These are phyloP conservation scores for Pleurozium schreberi DNA, from an alignment of 225 moss, liverwort and hornwort genomes.

Conservation along the genomic window DNA sequence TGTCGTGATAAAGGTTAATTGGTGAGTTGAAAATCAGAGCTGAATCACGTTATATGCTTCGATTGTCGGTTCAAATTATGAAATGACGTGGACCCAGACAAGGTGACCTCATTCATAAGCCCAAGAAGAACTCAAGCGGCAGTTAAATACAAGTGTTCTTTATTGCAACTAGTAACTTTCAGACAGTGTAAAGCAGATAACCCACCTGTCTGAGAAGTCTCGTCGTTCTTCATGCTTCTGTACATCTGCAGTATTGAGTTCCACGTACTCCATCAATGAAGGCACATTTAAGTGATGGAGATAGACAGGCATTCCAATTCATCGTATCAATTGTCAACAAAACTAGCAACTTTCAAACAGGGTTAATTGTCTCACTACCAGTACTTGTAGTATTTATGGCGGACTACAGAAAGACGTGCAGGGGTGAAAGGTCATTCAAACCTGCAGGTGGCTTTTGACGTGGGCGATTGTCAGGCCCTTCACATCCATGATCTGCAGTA, in stretches of 20 bases:
- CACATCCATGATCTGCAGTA: constrained; percentile 64
- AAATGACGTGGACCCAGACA: background rate
- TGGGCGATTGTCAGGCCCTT: constrained; percentile 69
- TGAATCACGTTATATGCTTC: background rate
- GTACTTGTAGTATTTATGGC: background rate
- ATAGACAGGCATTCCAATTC: background rate
- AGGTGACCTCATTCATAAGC: background rate
- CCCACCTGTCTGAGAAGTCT: constrained; percentile 27
- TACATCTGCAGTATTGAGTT: constrained; percentile 42
- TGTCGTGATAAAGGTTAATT: background rate
- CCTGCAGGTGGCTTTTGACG: constrained; percentile 75
- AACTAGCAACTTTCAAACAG: background rate
- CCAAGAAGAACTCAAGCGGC: too few relatives aligned
- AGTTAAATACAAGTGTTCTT: background rate
- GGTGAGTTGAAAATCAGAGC: background rate
- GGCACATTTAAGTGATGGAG: background rate
- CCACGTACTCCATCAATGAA: background rate
- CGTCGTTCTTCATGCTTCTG: constrained; percentile 70
- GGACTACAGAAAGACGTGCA: background rate
- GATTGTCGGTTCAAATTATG: background rate
- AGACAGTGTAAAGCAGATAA: background rate
- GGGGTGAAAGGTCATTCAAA: background rate
- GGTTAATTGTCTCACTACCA: background rate
- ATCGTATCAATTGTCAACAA: background rate
- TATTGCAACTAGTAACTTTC: background rate